Percentiles rank a stretch among this genome's conserved stretches.
Conservation (phyloP, 2,329 filamentous ascomycete genomes). For the Aspergillus transmontanensis region DNA sequence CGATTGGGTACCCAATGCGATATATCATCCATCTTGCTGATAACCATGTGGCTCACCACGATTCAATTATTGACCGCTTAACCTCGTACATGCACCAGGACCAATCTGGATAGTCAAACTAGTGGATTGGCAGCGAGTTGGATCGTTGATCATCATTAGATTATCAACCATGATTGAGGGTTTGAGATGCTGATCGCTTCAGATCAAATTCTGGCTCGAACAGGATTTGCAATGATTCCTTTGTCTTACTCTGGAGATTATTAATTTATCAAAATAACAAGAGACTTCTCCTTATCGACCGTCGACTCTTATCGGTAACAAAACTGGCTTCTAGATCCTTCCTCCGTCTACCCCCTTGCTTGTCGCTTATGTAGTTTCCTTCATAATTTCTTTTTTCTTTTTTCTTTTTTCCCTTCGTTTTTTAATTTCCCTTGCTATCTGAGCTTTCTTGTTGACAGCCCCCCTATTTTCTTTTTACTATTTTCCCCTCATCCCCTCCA, state of each 20-base stretch:
- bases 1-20: not conserved
- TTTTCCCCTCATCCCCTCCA: not conserved
- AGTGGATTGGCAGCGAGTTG: constrained; percentile 16
- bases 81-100: constrained; percentile 4
- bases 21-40: constrained; percentile 4
- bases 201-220: not conserved
- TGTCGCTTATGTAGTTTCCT: not conserved
- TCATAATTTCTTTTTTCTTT: not conserved
- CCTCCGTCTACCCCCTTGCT: not conserved
- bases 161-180: not conserved
- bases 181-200: not conserved
- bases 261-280: not conserved
- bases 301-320: not conserved
- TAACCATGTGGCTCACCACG: constrained; percentile 14
- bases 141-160: constrained; percentile 13
- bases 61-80: constrained; percentile 13
- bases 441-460: not conserved
- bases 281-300: not conserved
- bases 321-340: constrained; percentile 9
- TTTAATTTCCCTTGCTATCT: not conserved
- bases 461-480: not conserved
- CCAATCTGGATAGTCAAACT: not conserved
- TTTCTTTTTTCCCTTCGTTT: too few species aligned
- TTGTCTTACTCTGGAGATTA: not conserved
- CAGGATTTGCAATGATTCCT: not conserved